Base-by-base conservation (phyloP, 306 rosid genomes). In the Vigna unguiculata region DNA sequence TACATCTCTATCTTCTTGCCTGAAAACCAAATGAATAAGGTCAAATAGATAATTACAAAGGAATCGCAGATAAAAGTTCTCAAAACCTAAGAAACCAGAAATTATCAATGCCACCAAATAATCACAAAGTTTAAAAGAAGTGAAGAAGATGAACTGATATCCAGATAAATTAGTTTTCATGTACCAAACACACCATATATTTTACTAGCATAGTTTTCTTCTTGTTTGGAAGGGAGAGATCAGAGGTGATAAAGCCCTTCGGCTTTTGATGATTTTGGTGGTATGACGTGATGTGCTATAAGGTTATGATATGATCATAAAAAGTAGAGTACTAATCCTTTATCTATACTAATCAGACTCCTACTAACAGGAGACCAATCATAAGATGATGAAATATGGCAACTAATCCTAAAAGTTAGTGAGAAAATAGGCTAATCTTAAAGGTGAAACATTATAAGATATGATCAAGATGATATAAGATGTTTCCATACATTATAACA, bases 1-100 rank as follows among this genome's bases (percentile, higher is more conserved):
- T 70, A 65, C 72, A 71, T 89, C 92, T 82, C 87, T 88, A 79
- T 87, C 97, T 81, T 92, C 97, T 86, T 90, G 96, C 92, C 99
- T 95, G 93, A 80, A 84, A 84, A 72, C 63, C 69, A 78, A 52
- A 72, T 53, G 46, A 77, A 60, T 67, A 40, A 81, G 76, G 66
- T 83, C 36, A 41, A 25, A 70, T 9, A 28, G 47, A 66, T 20
- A 76, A 68, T 63, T 40, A 49, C 59, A 76, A 36, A 58, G 74
- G 16, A 62, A 78, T 69, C 5, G 55, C 51, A 78, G 66, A 59
- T 74, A 71, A 45, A 45, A 46, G 20, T 79, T 62, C 49, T 72
- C 25, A 32, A 60, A 83, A 54, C 68, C 72, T 64, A 62, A 78
- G 59, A 64, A 24, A 80, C 62, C 43, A 69, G 51, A 78, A 77